phyloP scores from a whole-genome alignment of 2,329 filamentous ascomycete species.

The Hypomyces rosellus region DNA sequence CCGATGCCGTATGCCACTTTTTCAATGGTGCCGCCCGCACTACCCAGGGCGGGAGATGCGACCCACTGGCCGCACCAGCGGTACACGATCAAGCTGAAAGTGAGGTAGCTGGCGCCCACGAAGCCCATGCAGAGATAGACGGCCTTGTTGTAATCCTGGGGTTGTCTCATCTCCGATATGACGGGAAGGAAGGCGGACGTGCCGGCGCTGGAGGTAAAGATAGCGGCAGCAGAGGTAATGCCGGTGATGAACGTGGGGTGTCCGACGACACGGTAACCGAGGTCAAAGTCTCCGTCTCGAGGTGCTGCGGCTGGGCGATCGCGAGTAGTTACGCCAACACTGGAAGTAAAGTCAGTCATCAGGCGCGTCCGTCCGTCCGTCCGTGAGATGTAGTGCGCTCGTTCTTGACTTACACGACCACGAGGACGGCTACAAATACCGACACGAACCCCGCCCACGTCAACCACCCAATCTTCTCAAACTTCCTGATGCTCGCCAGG shows the following conservation, averaged over 20 bases:
- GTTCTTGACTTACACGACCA: constrained; percentile 39
- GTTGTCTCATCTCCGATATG: constrained; percentile 58
- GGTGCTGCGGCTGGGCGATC: constrained; percentile 56
- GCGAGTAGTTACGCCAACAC: constrained; percentile 49
- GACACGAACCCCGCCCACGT: constrained; percentile 55
- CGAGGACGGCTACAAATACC: constrained; percentile 52
- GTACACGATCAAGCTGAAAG: constrained; percentile 55
- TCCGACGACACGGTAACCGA: constrained; percentile 51
- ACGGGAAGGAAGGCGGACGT: constrained; percentile 51
- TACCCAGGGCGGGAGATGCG: constrained; percentile 54
- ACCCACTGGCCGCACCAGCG: constrained; percentile 57
- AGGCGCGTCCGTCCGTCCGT: too few relatives aligned
- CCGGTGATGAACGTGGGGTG: constrained; percentile 53
- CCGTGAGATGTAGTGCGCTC: too few relatives aligned
- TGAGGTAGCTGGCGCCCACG: constrained; percentile 50
- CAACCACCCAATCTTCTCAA: constrained; percentile 55
- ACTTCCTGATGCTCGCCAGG: constrained; percentile 48
- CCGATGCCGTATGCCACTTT: constrained; percentile 33
- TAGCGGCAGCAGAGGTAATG: constrained; percentile 53
- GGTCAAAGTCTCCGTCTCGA: constrained; percentile 50
- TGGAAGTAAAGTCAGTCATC: constrained; percentile 11
- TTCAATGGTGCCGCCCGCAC: constrained; percentile 53
- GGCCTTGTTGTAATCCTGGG: constrained; percentile 54
- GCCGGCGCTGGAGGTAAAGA: constrained; percentile 30
- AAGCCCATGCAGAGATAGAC: constrained; percentile 53